Conservation (phyloP, 2,329 filamentous ascomycete genomes). For the Phaeophleospora eucalypticola region DNA sequence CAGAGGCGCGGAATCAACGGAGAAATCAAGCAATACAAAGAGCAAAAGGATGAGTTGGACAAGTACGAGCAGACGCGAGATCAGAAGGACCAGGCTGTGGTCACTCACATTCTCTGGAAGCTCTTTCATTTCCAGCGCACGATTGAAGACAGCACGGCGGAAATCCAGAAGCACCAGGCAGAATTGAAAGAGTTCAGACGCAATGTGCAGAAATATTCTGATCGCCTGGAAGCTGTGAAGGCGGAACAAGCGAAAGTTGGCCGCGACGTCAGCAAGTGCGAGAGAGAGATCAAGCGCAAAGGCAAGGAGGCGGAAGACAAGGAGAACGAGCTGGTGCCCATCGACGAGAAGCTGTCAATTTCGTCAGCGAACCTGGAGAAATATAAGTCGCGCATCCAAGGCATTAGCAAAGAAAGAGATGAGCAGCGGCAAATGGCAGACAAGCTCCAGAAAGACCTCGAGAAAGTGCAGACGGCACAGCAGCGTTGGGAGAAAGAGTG, state of each 20-base stretch:
- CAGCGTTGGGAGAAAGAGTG: slow-evolving; percentile 84
- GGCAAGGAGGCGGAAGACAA: slow-evolving; percentile 84
- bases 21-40: slow-evolving; percentile 95
- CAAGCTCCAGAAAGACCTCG: slow-evolving; percentile 75
- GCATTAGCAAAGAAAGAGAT: slow-evolving; percentile 72
- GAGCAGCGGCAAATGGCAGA: slow-evolving; percentile 64
- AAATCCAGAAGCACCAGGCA: slow-evolving; percentile 90
- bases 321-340: slow-evolving; percentile 78
- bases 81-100: slow-evolving; percentile 84
- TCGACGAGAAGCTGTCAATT: slow-evolving; percentile 87
- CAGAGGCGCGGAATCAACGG: slow-evolving; percentile 91
- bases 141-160: slow-evolving; percentile 84
- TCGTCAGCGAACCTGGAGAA: slow-evolving; percentile 66
- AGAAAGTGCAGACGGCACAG: slow-evolving; percentile 82
- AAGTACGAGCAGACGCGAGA: slow-evolving; percentile 87
- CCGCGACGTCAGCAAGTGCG: slow-evolving; percentile 73
- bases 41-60: slow-evolving; percentile 93
- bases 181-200: slow-evolving; percentile 90
- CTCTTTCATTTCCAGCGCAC: slow-evolving; percentile 89
- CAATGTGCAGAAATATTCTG: slow-evolving; percentile 79
- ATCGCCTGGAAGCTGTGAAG: slow-evolving; percentile 73
- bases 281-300: slow-evolving; percentile 78
- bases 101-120: slow-evolving; percentile 94
- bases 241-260: slow-evolving; percentile 75
- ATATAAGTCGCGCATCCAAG: slow-evolving; percentile 63